Conservation (phyloP, 768 basidiomycete genomes). For the Amanita rubescens region DNA sequence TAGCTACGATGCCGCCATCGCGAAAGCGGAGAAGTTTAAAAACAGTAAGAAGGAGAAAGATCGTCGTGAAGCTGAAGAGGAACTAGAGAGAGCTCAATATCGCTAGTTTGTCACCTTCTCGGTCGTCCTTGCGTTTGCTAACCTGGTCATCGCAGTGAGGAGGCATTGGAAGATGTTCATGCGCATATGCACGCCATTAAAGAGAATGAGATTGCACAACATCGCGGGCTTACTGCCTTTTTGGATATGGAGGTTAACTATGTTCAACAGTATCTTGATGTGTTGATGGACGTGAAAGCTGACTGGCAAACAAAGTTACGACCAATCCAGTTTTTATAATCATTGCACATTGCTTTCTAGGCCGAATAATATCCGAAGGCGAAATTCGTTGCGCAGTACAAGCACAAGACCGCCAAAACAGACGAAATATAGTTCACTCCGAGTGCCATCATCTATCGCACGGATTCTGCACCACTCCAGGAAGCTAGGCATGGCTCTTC, state of each 20-base stretch:
- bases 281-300: conserved; percentile 59
- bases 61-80: conserved; percentile 70
- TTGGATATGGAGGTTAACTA: conserved; percentile 72
- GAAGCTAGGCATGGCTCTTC: conserved; percentile 21
- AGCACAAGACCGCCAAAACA: conserved; percentile 12
- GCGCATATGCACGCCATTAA: conserved; percentile 73
- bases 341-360: background rate
- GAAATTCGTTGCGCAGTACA: background rate
- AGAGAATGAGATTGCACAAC: conserved; percentile 66
- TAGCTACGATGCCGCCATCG: conserved; percentile 68
- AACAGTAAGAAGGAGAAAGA: conserved; percentile 80
- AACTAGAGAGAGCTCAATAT: conserved; percentile 59
- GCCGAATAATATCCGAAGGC: background rate
- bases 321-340: background rate
- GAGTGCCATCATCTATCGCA: conserved; percentile 14
- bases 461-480: conserved; percentile 11
- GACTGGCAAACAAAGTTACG: conserved; percentile 50
- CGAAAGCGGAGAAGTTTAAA: conserved; percentile 62
- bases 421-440: conserved; percentile 23
- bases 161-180: conserved; percentile 80
- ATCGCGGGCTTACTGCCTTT: conserved; percentile 62
- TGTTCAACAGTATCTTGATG: conserved; percentile 64
- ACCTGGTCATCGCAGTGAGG: conserved; percentile 48
- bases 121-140: background rate
- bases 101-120: conserved; percentile 50